Conservation (phyloP, 352 stramenopile species). For the Halophytophthora batemanensis region DNA sequence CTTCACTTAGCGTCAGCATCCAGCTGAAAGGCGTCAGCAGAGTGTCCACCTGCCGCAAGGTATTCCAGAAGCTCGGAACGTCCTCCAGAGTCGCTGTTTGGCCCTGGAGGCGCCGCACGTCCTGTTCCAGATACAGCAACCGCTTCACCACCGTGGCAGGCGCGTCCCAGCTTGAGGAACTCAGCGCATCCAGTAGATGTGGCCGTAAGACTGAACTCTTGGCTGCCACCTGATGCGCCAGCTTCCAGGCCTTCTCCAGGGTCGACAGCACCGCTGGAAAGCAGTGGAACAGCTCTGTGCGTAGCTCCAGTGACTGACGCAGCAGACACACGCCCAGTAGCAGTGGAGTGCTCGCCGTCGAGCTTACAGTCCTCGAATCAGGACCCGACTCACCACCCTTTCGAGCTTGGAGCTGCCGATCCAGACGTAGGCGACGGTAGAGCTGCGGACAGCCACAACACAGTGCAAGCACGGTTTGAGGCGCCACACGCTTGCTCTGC, state of each 20-base stretch:
- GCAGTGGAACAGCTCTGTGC: conserved; percentile 21
- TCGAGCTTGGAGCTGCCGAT: conserved; percentile 1
- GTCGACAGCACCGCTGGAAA: conserved; percentile 14
- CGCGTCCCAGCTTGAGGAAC: conserved; percentile 15
- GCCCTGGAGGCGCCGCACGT: conserved; percentile 22
- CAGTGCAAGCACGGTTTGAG: conserved; percentile 13
- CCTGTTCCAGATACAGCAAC: conserved; percentile 21
- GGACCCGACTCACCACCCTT: too few species aligned
- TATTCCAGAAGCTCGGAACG: conserved; percentile 28
- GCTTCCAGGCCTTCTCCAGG: conserved; percentile 12
- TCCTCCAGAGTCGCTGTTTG: conserved; percentile 11
- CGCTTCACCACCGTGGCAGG: conserved; percentile 20
- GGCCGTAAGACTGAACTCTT: conserved; percentile 13
- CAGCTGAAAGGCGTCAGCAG: conserved; percentile 44
- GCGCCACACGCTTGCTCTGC: conserved; percentile 2
- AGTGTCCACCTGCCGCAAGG: conserved; percentile 27
- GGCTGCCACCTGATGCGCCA: conserved; percentile 15
- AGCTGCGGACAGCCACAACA: conserved; percentile 16
- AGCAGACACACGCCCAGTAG: conserved; percentile 28
- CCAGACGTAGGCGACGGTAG: conserved; percentile 11
- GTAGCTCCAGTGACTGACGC: conserved; percentile 26
- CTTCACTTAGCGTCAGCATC: conserved; percentile 39
- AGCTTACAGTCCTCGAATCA: too few species aligned
- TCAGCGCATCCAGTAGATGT: conserved; percentile 8
- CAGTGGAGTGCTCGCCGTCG: conserved; percentile 2